Conservation (phyloP, 2,329 filamentous ascomycete species). For the Calonectria honghensis region DNA sequence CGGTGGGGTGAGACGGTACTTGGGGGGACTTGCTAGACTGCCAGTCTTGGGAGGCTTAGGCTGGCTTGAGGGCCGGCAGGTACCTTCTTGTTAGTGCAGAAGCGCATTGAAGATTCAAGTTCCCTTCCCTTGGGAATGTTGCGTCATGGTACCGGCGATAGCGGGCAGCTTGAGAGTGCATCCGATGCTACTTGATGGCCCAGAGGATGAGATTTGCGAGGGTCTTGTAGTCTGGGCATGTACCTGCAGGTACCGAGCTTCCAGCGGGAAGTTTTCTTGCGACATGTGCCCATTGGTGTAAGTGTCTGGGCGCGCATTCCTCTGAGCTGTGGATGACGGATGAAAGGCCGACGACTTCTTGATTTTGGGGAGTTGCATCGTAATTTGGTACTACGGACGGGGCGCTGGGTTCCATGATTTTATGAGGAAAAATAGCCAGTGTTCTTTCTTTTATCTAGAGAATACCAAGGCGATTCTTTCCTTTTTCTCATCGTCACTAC, state of each 20-base stretch:
- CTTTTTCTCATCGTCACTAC: not conserved
- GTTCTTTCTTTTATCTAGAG: not conserved
- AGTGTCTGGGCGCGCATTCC: slow-evolving; percentile 38
- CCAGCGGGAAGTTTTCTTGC: not conserved
- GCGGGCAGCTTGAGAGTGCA: not conserved
- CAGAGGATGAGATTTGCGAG: not conserved
- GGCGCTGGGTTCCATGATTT: not conserved
- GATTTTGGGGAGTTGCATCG: slow-evolving; percentile 10
- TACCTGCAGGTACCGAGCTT: slow-evolving; percentile 37
- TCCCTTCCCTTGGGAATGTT: not conserved
- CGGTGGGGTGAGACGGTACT: slow-evolving; percentile 25
- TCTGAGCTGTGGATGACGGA: slow-evolving; percentile 13
- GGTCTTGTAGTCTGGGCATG: not conserved
- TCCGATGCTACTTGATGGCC: not conserved
- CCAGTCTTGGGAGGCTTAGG: not conserved
- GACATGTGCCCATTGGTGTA: slow-evolving; percentile 43
- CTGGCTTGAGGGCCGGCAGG: not conserved
- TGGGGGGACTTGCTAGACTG: not conserved
- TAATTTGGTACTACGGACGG: not conserved
- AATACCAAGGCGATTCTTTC: not conserved
- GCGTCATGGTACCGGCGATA: slow-evolving; percentile 11
- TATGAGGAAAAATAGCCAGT: not conserved
- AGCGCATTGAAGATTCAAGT: not conserved
- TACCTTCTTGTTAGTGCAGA: slow-evolving; percentile 1
- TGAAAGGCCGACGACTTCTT: slow-evolving; percentile 11